Conservation (phyloP, 192 early-diverging fungal species). For the Entrophospora sp. region DNA sequence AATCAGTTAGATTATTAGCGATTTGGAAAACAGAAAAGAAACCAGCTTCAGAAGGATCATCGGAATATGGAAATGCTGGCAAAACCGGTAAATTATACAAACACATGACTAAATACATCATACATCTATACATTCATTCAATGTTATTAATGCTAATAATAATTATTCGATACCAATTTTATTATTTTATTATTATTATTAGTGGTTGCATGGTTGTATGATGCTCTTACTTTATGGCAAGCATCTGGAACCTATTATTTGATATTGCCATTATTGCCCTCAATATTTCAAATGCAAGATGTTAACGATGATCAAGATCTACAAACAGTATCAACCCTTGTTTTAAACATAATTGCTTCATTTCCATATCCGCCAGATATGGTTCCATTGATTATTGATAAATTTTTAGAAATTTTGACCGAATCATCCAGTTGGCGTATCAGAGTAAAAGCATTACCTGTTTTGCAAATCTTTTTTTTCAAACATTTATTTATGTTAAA, state of each 20-base stretch:
- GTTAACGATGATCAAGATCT: conserved; percentile 62
- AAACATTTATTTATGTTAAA: no score
- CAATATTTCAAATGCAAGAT: conserved; percentile 62
- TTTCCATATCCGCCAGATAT: conserved; percentile 40
- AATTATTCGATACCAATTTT: no score
- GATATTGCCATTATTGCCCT: conserved; percentile 40
- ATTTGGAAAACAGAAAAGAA: conserved; percentile 33
- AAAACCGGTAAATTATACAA: conserved; percentile 69
- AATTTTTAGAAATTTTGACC: conserved; percentile 45
- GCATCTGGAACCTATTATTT: conserved; percentile 48
- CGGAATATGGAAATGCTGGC: conserved; percentile 61
- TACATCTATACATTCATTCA: no score
- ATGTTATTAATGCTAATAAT: no score
- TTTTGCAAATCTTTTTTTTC: conserved; percentile 74
- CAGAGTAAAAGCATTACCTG: conserved; percentile 64
- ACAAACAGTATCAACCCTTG: conserved; percentile 41
- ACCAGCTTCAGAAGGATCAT: conserved; percentile 30
- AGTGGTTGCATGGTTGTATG: conserved; percentile 59
- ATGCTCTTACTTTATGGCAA: conserved; percentile 40
- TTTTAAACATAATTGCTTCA: conserved; percentile 43
- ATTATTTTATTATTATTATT: no score
- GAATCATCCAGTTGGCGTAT: conserved; percentile 67
- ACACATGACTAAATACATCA: no score
- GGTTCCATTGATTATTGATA: conserved; percentile 38
- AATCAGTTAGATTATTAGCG: conserved; percentile 23